These are phyloP conservation scores for Fusarium cyanostomum DNA, from an alignment of 2,329 filamentous ascomycete species.

Conservation along the genomic window DNA sequence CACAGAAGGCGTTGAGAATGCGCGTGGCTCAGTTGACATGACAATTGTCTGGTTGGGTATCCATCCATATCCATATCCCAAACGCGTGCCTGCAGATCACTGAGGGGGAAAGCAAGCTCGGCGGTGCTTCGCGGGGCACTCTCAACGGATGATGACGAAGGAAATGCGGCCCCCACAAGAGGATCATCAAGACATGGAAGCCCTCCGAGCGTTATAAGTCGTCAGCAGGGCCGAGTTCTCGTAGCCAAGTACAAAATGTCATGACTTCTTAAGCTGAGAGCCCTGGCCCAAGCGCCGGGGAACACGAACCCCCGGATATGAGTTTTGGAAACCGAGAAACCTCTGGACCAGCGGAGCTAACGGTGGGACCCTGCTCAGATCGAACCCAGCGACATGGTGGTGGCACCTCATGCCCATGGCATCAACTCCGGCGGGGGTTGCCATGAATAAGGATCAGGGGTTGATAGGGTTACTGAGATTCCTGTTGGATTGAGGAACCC, in stretches of 20 bases:
- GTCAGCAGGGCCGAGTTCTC: conserved; percentile 17
- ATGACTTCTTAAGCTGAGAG: background rate
- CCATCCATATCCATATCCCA: background rate
- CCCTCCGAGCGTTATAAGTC: background rate
- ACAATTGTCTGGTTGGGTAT: background rate
- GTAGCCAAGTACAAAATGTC: background rate
- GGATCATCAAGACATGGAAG: conserved; percentile 19
- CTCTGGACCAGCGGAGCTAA: no score
- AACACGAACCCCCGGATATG: no score
- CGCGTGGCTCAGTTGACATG: conserved; percentile 19
- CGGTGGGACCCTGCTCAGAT: conserved; percentile 3
- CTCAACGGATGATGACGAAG: conserved; percentile 19
- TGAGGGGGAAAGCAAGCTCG: conserved; percentile 27
- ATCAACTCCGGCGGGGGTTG: conserved; percentile 10
- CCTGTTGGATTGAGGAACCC: conserved; percentile 11
- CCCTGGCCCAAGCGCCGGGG: no score
- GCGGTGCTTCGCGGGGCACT: conserved; percentile 31
- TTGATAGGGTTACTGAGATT: conserved; percentile 9
- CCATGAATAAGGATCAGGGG: conserved; percentile 19
- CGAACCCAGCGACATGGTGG: conserved; percentile 21
- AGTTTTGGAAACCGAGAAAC: no score
- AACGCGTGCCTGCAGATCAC: conserved; percentile 38
- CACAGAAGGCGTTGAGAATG: conserved; percentile 3
- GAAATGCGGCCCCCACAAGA: conserved; percentile 24
- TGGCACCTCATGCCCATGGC: background rate